Conservation (phyloP, 768 basidiomycete genomes). For the Leccinum broughii region DNA sequence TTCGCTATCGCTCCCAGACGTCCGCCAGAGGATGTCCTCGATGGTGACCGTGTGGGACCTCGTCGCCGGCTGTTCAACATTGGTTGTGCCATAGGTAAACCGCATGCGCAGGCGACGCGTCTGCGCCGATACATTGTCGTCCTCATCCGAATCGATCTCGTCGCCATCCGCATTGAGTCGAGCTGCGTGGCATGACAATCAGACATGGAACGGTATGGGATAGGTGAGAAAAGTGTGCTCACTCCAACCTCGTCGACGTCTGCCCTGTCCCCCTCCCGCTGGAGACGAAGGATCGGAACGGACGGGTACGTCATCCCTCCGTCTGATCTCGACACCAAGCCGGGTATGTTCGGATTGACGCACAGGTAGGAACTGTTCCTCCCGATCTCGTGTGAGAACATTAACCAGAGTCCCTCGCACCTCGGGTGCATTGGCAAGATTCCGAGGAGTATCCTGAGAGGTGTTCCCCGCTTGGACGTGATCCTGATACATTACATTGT, state of each 20-base stretch:
- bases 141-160: slow-evolving; percentile 61
- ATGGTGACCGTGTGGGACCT: slow-evolving; percentile 32
- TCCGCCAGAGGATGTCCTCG: slow-evolving; percentile 26
- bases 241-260: slow-evolving; percentile 38
- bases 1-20: slow-evolving; percentile 26
- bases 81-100: slow-evolving; percentile 22
- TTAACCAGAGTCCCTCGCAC: slow-evolving; percentile 25
- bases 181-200: slow-evolving; percentile 24
- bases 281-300: slow-evolving; percentile 15
- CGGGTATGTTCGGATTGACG: slow-evolving; percentile 13
- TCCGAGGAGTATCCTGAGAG: slow-evolving; percentile 20
- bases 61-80: slow-evolving; percentile 30
- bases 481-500: slow-evolving; percentile 19
- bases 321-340: slow-evolving; percentile 4
- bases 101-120: slow-evolving; percentile 48
- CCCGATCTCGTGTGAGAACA: slow-evolving; percentile 27
- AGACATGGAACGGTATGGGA: slow-evolving; percentile 4
- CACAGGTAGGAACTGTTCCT: slow-evolving; percentile 13
- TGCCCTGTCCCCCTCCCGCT: slow-evolving; percentile 17
- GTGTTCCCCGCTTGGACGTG: slow-evolving; percentile 3
- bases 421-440: slow-evolving; percentile 24
- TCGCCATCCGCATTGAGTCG: slow-evolving; percentile 55
- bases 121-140: slow-evolving; percentile 51
- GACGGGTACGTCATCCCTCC: slow-evolving; percentile 11
- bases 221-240: slow-evolving; percentile 10